Percentiles rank a stretch among this genome's conserved stretches.
phyloP scores from a whole-genome alignment of 1,284 basidiomycete genomes.

The Amylostereum areolatum region DNA sequence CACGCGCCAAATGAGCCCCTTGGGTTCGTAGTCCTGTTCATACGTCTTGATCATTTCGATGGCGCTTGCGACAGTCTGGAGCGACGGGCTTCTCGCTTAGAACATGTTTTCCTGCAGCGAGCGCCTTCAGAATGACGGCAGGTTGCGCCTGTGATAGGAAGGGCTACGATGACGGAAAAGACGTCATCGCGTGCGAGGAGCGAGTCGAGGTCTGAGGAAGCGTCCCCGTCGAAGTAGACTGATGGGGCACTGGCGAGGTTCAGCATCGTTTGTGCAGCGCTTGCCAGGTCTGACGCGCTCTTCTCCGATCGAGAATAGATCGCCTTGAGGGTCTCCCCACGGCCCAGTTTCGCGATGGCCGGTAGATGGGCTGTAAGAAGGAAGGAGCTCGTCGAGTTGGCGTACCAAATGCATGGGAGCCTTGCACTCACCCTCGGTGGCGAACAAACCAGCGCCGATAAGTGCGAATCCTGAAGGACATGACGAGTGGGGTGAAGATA shows the following conservation, averaged over 20 bases:
- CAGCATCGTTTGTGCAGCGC: slow-evolving; percentile 35
- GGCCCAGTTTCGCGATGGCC: slow-evolving; percentile 49
- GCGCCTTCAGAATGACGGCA: slow-evolving; percentile 51
- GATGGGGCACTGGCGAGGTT: slow-evolving; percentile 35
- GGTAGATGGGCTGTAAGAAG: slow-evolving; percentile 60
- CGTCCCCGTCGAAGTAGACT: slow-evolving; percentile 51
- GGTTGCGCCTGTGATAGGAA: slow-evolving; percentile 79
- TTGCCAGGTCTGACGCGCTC: slow-evolving; percentile 49
- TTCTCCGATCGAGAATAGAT: slow-evolving; percentile 76
- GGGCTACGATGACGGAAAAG: slow-evolving; percentile 63
- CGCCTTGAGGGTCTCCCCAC: slow-evolving; percentile 49
- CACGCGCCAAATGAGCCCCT: slow-evolving; percentile 78
- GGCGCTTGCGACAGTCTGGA: slow-evolving; percentile 58
- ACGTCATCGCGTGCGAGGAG: slow-evolving; percentile 66
- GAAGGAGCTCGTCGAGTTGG: no score
- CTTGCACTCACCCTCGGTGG: slow-evolving; percentile 51
- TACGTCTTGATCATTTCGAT: slow-evolving; percentile 62
- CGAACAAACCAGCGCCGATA: slow-evolving; percentile 70
- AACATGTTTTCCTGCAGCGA: slow-evolving; percentile 78
- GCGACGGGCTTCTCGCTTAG: slow-evolving; percentile 85
- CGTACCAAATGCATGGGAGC: neutral
- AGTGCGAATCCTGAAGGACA: slow-evolving; percentile 49
- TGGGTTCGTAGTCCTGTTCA: slow-evolving; percentile 55
- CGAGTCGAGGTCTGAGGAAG: slow-evolving; percentile 46
- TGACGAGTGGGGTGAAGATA: slow-evolving; percentile 1